These are phyloP conservation scores for Escovopsis sp. DNA, from an alignment of 2,329 filamentous ascomycete species.

Conservation along the genomic window DNA sequence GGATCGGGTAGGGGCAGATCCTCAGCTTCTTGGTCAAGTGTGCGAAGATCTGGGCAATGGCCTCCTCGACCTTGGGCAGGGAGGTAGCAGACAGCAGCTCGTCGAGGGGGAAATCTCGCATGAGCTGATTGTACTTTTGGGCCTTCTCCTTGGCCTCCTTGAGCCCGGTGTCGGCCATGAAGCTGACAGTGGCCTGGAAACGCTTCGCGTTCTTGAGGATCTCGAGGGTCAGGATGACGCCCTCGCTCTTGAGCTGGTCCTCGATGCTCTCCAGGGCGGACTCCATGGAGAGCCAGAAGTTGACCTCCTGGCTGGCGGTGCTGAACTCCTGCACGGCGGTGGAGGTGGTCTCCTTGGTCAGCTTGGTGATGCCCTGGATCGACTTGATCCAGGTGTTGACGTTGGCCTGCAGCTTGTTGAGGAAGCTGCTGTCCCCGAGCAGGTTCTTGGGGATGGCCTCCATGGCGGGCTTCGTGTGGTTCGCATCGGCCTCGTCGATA, in stretches of 20 bases:
- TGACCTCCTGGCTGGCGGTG: constrained; percentile 93
- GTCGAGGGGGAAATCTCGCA: constrained; percentile 94
- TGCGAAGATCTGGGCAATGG: constrained; percentile 74
- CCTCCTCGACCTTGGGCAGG: constrained; percentile 74
- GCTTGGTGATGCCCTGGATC: constrained; percentile 90
- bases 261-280: constrained; percentile 85
- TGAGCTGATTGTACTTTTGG: constrained; percentile 96
- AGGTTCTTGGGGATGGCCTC: constrained; percentile 63
- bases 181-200: constrained; percentile 94
- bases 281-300: constrained; percentile 98
- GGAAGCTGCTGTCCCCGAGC: constrained; percentile 78
- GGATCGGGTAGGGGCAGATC: constrained; percentile 89
- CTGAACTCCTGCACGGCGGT: constrained; percentile 38
- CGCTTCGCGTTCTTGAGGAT: constrained; percentile 95
- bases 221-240: constrained; percentile 80
- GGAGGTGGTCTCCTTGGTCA: constrained; percentile 65
- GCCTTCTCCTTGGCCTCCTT: constrained; percentile 94
- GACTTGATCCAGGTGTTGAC: constrained; percentile 99
- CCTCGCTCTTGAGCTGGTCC: constrained; percentile 72
- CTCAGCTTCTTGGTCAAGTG: constrained; percentile 97
- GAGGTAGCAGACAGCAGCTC: constrained; percentile 88
- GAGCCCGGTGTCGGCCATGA: constrained; percentile 85
- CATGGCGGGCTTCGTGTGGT: constrained; percentile 53
- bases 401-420: constrained; percentile 84
- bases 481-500: constrained; percentile 59